These are phyloP conservation scores for Plenodomus tracheiphilus DNA, from an alignment of 2,329 filamentous ascomycete genomes.

Conservation along the genomic window DNA sequence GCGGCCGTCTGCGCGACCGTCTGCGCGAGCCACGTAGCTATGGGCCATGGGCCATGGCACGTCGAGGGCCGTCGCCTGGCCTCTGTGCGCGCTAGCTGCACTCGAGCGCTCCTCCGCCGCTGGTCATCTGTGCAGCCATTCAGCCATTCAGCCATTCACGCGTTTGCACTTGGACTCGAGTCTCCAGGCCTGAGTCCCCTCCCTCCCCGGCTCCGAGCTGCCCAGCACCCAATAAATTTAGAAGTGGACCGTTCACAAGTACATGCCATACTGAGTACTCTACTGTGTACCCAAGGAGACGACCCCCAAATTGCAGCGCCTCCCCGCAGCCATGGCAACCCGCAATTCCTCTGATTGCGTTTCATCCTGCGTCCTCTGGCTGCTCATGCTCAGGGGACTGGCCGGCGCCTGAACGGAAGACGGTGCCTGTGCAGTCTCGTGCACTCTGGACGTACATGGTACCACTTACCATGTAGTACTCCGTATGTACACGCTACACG, in stretches of 20 bases:
- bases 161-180: slow-evolving; percentile 2
- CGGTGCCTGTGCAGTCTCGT: no score
- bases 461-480: no score
- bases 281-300: no score
- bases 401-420: no score
- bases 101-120: neutral
- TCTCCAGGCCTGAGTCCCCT: no score
- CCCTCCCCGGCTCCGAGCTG: no score
- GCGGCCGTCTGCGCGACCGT: no score
- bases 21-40: slow-evolving; percentile 37
- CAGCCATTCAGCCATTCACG: neutral
- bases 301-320: slow-evolving; percentile 28
- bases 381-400: no score
- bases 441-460: no score
- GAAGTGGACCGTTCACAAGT: slow-evolving; percentile 23
- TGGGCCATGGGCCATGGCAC: no score
- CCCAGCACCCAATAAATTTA: slow-evolving; percentile 21
- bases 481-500: no score
- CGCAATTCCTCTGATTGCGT: neutral
- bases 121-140: slow-evolving; percentile 11
- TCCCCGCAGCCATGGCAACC: neutral
- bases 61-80: slow-evolving; percentile 2
- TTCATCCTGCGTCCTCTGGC: neutral
- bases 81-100: neutral
- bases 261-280: no score